phyloP scores from a whole-genome alignment of 2,329 filamentous ascomycete species.

The Aureobasidium melanogenum region DNA sequence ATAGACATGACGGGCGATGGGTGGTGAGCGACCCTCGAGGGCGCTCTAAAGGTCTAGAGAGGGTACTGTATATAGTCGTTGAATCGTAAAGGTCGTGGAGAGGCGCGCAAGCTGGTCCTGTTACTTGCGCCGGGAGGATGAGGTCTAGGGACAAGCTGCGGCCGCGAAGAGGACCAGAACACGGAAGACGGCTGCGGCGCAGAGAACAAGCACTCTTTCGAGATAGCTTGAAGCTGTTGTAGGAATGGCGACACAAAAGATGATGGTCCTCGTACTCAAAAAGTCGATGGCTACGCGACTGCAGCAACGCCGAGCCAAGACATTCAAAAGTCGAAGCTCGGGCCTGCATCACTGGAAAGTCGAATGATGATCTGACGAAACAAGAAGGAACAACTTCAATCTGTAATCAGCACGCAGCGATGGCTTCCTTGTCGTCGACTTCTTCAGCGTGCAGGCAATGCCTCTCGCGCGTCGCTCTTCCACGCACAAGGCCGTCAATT shows the following conservation, averaged over 20 bases:
- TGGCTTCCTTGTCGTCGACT: conserved; percentile 3
- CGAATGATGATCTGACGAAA: not conserved
- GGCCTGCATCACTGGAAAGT: not conserved
- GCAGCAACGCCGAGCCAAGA: conserved; percentile 1
- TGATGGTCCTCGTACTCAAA: not conserved
- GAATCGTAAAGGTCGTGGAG: conserved; percentile 3
- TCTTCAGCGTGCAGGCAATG: conserved; percentile 6
- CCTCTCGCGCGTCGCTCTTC: not conserved
- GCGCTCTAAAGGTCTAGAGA: conserved; percentile 5
- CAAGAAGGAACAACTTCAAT: not conserved
- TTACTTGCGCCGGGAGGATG: not conserved
- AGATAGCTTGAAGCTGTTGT: not conserved
- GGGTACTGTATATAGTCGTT: not conserved
- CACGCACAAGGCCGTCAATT: not conserved
- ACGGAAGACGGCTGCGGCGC: not conserved
- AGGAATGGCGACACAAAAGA: not conserved
- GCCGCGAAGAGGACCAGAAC: not conserved
- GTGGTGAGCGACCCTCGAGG: conserved; percentile 10
- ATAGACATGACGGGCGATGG: conserved; percentile 14
- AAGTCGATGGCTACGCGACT: not conserved
- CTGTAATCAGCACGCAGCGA: not conserved
- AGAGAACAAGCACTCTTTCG: not conserved
- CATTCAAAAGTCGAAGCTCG: conserved; percentile 1
- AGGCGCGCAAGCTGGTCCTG: not conserved
- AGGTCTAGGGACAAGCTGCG: not conserved